Percentiles rank a stretch among this genome's conserved stretches.
These are phyloP conservation scores for Saturnispora diversa DNA, from an alignment of 805 yeast species.

Conservation along the genomic window DNA sequence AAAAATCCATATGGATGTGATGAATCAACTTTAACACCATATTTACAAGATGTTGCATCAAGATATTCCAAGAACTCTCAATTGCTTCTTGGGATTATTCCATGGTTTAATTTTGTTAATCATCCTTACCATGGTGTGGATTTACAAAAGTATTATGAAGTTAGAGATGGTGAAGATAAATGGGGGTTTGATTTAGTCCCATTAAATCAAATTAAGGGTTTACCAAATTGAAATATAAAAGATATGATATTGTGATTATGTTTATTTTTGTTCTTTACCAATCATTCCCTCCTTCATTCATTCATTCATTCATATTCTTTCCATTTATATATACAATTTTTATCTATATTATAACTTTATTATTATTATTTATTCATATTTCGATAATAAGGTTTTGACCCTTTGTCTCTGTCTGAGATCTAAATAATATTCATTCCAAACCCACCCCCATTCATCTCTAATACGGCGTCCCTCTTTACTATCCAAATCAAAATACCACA, in stretches of 20 bases:
- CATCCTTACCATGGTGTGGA: conserved; percentile 82
- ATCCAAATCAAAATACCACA: conserved; percentile 1
- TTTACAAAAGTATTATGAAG: conserved; percentile 49
- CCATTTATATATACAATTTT: too few relatives aligned
- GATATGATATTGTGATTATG: neutral
- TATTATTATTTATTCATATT: conserved; percentile 6
- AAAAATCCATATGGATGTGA: conserved; percentile 56
- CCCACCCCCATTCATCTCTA: conserved; percentile 8
- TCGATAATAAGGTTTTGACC: neutral
- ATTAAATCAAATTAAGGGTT: conserved; percentile 38
- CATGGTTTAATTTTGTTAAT: conserved; percentile 75
- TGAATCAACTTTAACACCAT: conserved; percentile 49
- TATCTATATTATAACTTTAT: too few relatives aligned
- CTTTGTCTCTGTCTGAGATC: conserved; percentile 2
- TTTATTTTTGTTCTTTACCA: neutral
- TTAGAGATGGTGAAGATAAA: conserved; percentile 49
- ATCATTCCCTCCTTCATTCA: neutral
- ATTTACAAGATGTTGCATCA: conserved; percentile 67
- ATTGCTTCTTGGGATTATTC: conserved; percentile 50
- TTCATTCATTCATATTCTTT: conserved; percentile 6
- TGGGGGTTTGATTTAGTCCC: conserved; percentile 49
- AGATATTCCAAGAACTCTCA: conserved; percentile 71
- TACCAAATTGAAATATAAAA: conserved; percentile 9
- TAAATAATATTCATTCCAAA: conserved; percentile 13
- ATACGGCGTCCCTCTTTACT: conserved; percentile 2